These are phyloP conservation scores for Aschersonia sp. DNA, from an alignment of 2,329 filamentous ascomycete genomes.

Conservation along the genomic window DNA sequence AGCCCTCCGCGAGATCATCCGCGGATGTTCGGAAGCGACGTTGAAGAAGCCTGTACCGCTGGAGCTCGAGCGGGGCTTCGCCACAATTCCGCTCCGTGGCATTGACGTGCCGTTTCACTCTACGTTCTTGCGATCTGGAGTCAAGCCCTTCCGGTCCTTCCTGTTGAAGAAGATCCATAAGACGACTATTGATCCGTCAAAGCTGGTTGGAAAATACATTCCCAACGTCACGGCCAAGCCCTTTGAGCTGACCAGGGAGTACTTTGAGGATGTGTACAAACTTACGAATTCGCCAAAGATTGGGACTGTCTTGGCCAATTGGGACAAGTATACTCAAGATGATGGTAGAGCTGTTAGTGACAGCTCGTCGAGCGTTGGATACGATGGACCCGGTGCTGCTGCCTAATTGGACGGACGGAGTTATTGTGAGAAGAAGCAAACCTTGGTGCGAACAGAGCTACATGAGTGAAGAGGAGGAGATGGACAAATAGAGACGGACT, in stretches of 20 bases:
- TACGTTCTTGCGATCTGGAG: constrained; percentile 91
- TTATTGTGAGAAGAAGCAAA: constrained; percentile 5
- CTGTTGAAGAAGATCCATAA: constrained; percentile 99
- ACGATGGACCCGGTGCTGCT: constrained; percentile 27
- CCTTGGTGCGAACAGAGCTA: neutral
- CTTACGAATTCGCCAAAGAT: constrained; percentile 76
- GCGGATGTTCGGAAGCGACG: constrained; percentile 74
- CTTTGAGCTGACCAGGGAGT: constrained; percentile 93
- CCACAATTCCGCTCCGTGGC: constrained; percentile 89
- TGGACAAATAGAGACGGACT: no score
- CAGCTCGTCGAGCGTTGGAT: constrained; percentile 23
- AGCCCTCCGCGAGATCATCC: constrained; percentile 82
- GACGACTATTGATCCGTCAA: constrained; percentile 93
- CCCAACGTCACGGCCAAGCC: constrained; percentile 95
- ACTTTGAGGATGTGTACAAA: constrained; percentile 97
- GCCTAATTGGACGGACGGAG: constrained; percentile 15
- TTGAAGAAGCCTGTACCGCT: constrained; percentile 78
- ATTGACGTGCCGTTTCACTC: constrained; percentile 99
- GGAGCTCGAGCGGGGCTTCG: constrained; percentile 86
- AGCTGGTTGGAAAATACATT: constrained; percentile 96
- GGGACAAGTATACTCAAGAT: constrained; percentile 54
- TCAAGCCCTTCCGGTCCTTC: constrained; percentile 98
- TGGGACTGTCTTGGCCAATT: constrained; percentile 71
- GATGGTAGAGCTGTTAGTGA: constrained; percentile 25
- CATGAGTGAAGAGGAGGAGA: neutral